Percentiles rank a stretch among this genome's conserved stretches.
These are phyloP conservation scores for Neospora caninum DNA, from an alignment of 169 alveolate species.

Conservation along the genomic window DNA sequence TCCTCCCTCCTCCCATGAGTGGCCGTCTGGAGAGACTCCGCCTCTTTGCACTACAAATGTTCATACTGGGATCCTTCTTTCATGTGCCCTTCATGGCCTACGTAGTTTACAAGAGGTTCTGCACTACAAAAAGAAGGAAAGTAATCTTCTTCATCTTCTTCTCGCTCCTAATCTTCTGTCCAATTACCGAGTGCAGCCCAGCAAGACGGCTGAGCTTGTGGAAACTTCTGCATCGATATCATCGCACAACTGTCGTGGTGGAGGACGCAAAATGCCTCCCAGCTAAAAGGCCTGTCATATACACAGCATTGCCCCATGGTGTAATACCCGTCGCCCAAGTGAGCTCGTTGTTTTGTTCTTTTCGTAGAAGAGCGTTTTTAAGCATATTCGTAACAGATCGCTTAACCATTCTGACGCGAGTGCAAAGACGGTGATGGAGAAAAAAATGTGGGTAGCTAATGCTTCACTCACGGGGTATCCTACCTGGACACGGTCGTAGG, in stretches of 20 bases:
- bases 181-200: constrained; percentile 15
- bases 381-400: too few species aligned
- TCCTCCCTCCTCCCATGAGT: background rate
- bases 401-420: too few species aligned
- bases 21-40: background rate
- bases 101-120: constrained; percentile 42
- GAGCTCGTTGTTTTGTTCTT: background rate
- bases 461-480: too few species aligned
- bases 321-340: constrained; percentile 66
- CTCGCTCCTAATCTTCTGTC: constrained; percentile 31
- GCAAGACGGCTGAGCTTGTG: constrained; percentile 43
- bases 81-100: constrained; percentile 46
- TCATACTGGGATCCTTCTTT: constrained; percentile 50
- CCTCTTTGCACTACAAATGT: constrained; percentile 16
- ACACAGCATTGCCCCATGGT: constrained; percentile 61
- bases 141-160: constrained; percentile 15
- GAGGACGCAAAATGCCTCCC: constrained; percentile 55
- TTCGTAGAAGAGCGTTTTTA: too few species aligned
- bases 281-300: constrained; percentile 50
- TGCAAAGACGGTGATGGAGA: too few species aligned
- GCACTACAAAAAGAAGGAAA: constrained; percentile 47
- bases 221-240: constrained; percentile 49
- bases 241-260: constrained; percentile 57
- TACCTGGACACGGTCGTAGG: too few species aligned
- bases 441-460: too few species aligned